These are phyloP conservation scores for Albatrellus ellisii DNA, from an alignment of 768 basidiomycete genomes.

Conservation along the genomic window DNA sequence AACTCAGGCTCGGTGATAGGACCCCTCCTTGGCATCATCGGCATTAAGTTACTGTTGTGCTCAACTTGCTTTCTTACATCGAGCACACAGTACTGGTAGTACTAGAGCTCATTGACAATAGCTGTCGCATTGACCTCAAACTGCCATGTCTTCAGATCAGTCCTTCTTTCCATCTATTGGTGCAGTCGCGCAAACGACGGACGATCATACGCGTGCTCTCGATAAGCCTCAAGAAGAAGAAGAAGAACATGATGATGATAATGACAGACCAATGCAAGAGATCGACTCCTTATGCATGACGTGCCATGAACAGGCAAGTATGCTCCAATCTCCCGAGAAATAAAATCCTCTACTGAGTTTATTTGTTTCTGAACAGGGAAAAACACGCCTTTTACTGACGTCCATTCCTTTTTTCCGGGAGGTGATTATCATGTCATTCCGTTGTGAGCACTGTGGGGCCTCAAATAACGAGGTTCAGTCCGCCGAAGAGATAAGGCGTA, in stretches of 20 bases:
- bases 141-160: neutral
- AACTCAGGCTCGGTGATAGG: too few relatives aligned
- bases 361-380: constrained; percentile 42
- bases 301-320: constrained; percentile 76
- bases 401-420: constrained; percentile 93
- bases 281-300: constrained; percentile 91
- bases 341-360: neutral
- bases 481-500: constrained; percentile 77
- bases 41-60: too few relatives aligned
- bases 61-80: too few relatives aligned
- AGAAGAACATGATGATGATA: constrained; percentile 24
- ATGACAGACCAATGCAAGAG: constrained; percentile 64
- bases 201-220: neutral
- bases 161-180: constrained; percentile 19
- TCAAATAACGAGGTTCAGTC: constrained; percentile 91
- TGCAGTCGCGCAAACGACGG: constrained; percentile 16
- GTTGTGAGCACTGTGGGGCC: constrained; percentile 85
- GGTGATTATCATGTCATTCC: constrained; percentile 93
- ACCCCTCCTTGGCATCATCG: too few relatives aligned
- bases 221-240: neutral
- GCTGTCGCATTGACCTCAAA: neutral
- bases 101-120: too few relatives aligned
- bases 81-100: too few relatives aligned
- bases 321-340: neutral
- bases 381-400: constrained; percentile 79